These are phyloP conservation scores for Sicyos edulis DNA, from an alignment of 306 rosid species.

Conservation along the genomic window DNA sequence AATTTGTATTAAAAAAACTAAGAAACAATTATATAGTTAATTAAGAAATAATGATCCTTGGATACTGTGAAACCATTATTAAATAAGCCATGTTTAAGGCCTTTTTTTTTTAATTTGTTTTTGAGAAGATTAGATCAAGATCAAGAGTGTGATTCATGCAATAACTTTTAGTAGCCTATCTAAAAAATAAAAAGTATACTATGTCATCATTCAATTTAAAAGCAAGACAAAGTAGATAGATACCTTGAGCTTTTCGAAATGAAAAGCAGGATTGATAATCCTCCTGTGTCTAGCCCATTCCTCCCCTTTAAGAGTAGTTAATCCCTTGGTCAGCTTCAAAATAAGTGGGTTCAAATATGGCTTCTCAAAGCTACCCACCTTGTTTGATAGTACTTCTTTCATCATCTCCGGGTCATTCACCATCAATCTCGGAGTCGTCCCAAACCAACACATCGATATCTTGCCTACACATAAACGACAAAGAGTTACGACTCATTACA, in stretches of 20 bases:
- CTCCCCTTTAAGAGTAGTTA: slow-evolving; percentile 41
- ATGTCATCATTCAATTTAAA: background rate
- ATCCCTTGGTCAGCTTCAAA: slow-evolving; percentile 34
- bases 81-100: too few species aligned
- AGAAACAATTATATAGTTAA: background rate
- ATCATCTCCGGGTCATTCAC: slow-evolving; percentile 38
- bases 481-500: background rate
- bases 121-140: too few species aligned
- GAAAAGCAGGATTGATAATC: slow-evolving; percentile 47
- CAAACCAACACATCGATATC: slow-evolving; percentile 43
- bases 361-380: slow-evolving; percentile 39
- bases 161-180: too few species aligned
- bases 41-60: background rate
- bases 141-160: background rate
- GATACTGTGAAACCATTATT: background rate
- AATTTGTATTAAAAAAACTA: too few species aligned
- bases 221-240: too few species aligned
- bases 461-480: slow-evolving; percentile 23
- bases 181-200: too few species aligned
- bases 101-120: too few species aligned
- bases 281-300: slow-evolving; percentile 40
- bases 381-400: slow-evolving; percentile 38
- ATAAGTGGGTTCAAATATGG: slow-evolving; percentile 38
- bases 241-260: slow-evolving; percentile 45
- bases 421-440: slow-evolving; percentile 44